These are phyloP conservation scores for Avena eriantha DNA, from an alignment of 176 grass and related monocot species.

Conservation along the genomic window DNA sequence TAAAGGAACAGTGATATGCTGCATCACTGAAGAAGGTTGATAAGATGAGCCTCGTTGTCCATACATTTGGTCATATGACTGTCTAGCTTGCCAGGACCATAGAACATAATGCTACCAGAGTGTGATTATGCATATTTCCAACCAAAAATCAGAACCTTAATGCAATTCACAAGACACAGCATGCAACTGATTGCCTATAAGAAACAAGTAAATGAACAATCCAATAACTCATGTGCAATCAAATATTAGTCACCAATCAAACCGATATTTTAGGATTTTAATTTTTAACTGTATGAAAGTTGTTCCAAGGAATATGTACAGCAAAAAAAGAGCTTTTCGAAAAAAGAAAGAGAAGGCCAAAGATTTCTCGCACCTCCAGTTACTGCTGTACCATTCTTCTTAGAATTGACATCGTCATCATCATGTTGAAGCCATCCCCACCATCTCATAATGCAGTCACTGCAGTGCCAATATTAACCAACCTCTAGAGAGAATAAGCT, in stretches of 20 bases:
- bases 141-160: neutral
- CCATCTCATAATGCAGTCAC: constrained; percentile 83
- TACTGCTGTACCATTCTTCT: constrained; percentile 33
- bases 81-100: neutral
- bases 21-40: neutral
- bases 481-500: constrained; percentile 23
- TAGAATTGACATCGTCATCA: constrained; percentile 40
- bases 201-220: neutral
- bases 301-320: constrained; percentile 15
- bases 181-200: neutral
- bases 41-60: neutral
- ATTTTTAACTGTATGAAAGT: neutral
- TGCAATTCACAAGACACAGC: neutral
- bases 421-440: constrained; percentile 81
- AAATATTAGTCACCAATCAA: constrained; percentile 23
- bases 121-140: neutral
- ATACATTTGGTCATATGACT: neutral
- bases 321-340: neutral
- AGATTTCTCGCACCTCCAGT: constrained; percentile 36
- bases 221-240: constrained; percentile 16
- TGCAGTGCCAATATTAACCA: constrained; percentile 48
- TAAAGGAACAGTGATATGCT: neutral
- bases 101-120: constrained; percentile 21
- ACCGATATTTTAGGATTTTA: neutral
- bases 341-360: neutral